A percentile compares a stretch with the other conserved stretches of the same genome.
Evolutionary conservation across 176 grass and related monocot genomes (phyloP).

Genomic region (Lolium multiflorum): DNA sequence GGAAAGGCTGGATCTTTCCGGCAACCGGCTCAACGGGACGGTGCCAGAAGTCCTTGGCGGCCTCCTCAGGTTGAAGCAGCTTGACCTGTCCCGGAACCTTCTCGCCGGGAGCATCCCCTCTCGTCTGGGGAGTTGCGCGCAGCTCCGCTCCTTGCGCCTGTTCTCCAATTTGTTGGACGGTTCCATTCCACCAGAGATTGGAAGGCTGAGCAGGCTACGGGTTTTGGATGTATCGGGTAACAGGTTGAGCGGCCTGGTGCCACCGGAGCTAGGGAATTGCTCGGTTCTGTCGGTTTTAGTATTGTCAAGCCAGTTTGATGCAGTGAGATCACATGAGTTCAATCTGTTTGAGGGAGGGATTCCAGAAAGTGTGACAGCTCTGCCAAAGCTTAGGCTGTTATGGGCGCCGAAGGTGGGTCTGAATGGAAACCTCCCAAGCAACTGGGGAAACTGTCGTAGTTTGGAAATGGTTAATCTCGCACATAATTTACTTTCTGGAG

Average conservation of each 20-base stretch:
- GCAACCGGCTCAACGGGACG: constrained; percentile 59
- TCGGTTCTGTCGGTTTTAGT: constrained; percentile 59
- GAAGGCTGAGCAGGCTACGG: constrained; percentile 64
- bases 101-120: constrained; percentile 62
- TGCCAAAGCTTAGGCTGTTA: constrained; percentile 60
- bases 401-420: constrained; percentile 54
- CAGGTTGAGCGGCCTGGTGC: constrained; percentile 66
- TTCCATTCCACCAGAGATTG: constrained; percentile 71
- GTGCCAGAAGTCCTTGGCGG: constrained; percentile 50
- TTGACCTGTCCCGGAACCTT: constrained; percentile 65
- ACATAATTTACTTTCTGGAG: constrained; percentile 56
- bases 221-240: constrained; percentile 80
- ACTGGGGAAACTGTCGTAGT: constrained; percentile 58
- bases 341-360: constrained; percentile 65
- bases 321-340: constrained; percentile 47
- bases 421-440: constrained; percentile 49
- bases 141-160: constrained; percentile 64
- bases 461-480: constrained; percentile 67
- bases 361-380: constrained; percentile 52
- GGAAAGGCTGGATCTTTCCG: constrained; percentile 70
- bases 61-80: constrained; percentile 47
- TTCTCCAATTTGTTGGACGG: constrained; percentile 75
- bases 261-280: constrained; percentile 74
- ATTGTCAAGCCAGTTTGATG: constrained; percentile 66
- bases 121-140: constrained; percentile 58